phyloP scores from a whole-genome alignment of 1,284 basidiomycete genomes.

The Fomitopsis schrenkii region DNA sequence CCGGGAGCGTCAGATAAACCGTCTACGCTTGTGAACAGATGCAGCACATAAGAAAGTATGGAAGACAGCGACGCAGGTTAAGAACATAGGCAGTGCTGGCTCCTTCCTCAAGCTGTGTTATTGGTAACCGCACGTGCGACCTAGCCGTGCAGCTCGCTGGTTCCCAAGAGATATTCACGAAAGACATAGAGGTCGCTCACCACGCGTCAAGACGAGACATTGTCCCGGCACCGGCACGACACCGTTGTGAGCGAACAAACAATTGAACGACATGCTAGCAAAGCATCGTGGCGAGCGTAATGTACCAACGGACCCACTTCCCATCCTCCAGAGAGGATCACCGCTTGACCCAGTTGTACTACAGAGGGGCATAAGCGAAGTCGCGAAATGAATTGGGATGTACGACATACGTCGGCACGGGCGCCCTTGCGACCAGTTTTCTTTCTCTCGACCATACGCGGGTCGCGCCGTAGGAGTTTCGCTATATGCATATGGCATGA shows the following conservation, averaged over 20 bases:
- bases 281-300: background rate
- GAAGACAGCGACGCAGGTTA: no score
- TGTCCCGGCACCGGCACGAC: background rate
- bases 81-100: no score
- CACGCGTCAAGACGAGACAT: background rate
- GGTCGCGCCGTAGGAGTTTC: slow-evolving; percentile 86
- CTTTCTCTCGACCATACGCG: slow-evolving; percentile 97
- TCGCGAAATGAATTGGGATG: background rate
- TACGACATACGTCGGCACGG: slow-evolving; percentile 75
- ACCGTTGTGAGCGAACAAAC: background rate
- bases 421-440: slow-evolving; percentile 93
- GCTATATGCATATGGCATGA: slow-evolving; percentile 44
- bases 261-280: background rate
- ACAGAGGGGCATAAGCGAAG: slow-evolving; percentile 9
- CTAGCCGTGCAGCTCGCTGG: no score
- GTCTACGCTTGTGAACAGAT: no score
- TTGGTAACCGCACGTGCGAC: no score
- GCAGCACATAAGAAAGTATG: no score
- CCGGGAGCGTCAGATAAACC: no score
- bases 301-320: background rate
- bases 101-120: no score
- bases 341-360: slow-evolving; percentile 97
- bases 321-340: slow-evolving; percentile 32
- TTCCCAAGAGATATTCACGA: no score
- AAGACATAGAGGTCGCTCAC: background rate